Evolutionary conservation across 306 rosid species (phyloP).

Genomic region (Malus sylvestris): DNA sequence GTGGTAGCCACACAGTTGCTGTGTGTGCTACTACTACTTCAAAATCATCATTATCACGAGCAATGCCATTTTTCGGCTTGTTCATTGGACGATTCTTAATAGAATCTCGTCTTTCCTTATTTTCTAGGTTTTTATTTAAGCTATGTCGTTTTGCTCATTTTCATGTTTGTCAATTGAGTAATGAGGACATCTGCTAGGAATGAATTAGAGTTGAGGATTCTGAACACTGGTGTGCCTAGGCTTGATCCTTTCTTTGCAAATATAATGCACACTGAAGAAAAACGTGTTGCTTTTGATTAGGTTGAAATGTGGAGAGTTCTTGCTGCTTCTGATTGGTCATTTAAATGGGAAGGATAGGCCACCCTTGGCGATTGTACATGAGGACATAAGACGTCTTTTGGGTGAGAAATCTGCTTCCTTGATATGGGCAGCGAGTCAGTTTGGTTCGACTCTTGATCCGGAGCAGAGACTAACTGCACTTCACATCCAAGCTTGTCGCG

Average conservation of each 20-base stretch:
- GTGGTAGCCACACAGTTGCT: neutral
- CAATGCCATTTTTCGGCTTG: neutral
- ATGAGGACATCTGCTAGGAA: neutral
- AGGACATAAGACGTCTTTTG: slow-evolving; percentile 69
- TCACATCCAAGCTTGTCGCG: too few relatives aligned
- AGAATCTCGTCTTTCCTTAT: neutral
- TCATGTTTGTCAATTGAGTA: neutral
- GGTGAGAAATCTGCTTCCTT: slow-evolving; percentile 61
- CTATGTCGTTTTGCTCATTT: neutral
- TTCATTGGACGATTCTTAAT: neutral
- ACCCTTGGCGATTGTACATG: slow-evolving; percentile 77
- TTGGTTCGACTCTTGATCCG: too few relatives aligned
- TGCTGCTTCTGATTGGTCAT: slow-evolving; percentile 82
- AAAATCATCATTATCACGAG: neutral
- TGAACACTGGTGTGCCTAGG: neutral
- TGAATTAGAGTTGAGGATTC: neutral
- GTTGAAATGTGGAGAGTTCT: slow-evolving; percentile 92
- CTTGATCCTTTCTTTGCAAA: neutral
- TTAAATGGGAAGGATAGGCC: slow-evolving; percentile 68
- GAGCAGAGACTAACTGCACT: too few relatives aligned
- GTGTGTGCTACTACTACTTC: neutral
- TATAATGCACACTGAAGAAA: neutral
- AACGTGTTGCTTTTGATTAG: slow-evolving; percentile 29
- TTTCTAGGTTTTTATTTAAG: neutral
- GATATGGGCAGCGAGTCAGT: too few relatives aligned